Evolutionary conservation across 495 filamentous ascomycete species (phyloP).

Genomic region (Aspergillus baeticus): DNA sequence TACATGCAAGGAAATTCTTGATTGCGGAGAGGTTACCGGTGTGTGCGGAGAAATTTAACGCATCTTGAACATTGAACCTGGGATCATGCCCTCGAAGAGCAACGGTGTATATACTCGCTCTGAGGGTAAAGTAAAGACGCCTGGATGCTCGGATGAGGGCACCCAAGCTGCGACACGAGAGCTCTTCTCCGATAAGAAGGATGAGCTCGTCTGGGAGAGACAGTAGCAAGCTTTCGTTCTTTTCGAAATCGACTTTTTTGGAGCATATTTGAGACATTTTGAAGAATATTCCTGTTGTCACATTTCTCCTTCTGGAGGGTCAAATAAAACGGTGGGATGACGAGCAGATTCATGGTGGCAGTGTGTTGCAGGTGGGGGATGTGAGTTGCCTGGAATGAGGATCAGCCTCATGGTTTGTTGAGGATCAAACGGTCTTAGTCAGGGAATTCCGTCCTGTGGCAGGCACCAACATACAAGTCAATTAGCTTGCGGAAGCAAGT

Average conservation of each 20-base stretch:
- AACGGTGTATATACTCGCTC: background rate
- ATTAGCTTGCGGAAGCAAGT: no score
- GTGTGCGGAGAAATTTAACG: background rate
- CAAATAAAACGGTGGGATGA: background rate
- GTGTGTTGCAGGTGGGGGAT: no score
- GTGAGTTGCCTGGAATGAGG: no score
- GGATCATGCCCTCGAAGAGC: background rate
- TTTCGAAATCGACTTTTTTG: background rate
- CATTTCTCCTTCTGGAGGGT: background rate
- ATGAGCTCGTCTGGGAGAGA: constrained; percentile 7
- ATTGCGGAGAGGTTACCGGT: background rate
- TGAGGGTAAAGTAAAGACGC: background rate
- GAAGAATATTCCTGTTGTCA: background rate
- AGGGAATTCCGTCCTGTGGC: no score
- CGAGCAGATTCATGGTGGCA: background rate
- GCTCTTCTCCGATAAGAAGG: background rate
- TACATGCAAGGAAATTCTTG: background rate
- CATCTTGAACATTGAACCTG: background rate
- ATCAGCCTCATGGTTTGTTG: no score
- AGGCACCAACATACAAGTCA: no score
- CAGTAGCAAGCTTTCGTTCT: background rate
- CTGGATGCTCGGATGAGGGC: background rate
- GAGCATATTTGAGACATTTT: background rate
- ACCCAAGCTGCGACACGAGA: background rate
- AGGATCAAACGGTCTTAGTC: no score